Base-by-base conservation (phyloP, 164 flowering plant genomes). In the Brasenia schreberi region DNA sequence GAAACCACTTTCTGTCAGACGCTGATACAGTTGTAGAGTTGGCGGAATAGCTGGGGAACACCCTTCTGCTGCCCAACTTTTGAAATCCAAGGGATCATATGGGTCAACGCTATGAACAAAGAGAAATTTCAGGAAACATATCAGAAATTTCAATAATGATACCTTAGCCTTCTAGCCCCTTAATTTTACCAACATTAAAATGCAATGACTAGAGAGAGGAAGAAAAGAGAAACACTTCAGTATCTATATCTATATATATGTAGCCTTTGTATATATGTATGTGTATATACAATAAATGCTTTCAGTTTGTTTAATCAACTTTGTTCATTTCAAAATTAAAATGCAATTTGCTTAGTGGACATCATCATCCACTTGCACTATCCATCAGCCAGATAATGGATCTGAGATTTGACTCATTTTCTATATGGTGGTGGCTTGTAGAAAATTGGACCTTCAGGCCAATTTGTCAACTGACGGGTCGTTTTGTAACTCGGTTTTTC, bases 81-180 rank as follows among this genome's bases (percentile, higher is more conserved):
- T 81, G 65, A 91, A 91, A 5, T 74, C 82, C 1, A 17, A 11
- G 10, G 91, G 84, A 69, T 91, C 93, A 63, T 65, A 91, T 9
- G 97, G 97, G 11, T 91, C 91, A 59, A 89, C 81, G 77, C 79
- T 72, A 59, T 11, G 19, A 61, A 11, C 33, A 11, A 9, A 52
- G 5, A 4, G 44, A 59, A 7, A 42, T 18, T 3, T 1, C 19
- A 17, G 16, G 5, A 63, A 49, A 49, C 1, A 3, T 14, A 49
- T 49, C 16, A 49, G 56, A 49, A 49, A 14, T 5, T 3, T 64
- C 19, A 33, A 43, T 7, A 17, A 18, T 7, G 39, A 33, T 33
- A 33, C 39, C 39, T 33, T 33, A 1, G 39, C 39, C 4, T 33
- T 33, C 39, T 33, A 33, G 27, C 2, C 27, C 27, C 27, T 23